phyloP scores from a whole-genome alignment of 169 alveolate genomes.

The Cryptosporidium ubiquitum region DNA sequence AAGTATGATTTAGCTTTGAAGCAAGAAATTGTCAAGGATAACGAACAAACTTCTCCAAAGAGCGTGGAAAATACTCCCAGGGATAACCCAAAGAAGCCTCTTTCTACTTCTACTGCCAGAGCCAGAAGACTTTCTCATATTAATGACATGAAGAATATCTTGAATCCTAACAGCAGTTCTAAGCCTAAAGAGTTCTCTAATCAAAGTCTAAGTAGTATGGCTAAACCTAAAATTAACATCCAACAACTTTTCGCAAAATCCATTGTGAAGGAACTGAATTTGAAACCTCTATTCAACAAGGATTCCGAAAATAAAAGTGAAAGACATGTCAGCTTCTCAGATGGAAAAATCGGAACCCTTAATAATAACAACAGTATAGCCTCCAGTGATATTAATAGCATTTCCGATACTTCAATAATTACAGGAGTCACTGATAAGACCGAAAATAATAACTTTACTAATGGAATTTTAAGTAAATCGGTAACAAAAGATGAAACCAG shows the following conservation, averaged over 20 bases:
- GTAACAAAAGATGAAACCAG: background rate
- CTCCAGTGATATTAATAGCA: background rate
- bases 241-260: conserved; percentile 48
- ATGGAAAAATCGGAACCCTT: background rate
- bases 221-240: background rate
- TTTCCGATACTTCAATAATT: background rate
- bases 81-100: background rate
- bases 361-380: background rate
- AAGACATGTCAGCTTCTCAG: background rate
- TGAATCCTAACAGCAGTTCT: background rate
- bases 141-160: background rate
- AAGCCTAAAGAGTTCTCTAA: background rate
- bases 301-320: background rate
- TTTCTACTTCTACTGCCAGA: background rate
- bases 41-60: conserved; percentile 31
- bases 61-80: conserved; percentile 15
- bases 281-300: conserved; percentile 53
- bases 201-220: background rate
- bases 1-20: conserved; percentile 21
- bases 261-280: conserved; percentile 33
- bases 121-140: conserved; percentile 23
- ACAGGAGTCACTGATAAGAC: too few relatives aligned
- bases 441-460: background rate
- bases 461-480: too few relatives aligned
- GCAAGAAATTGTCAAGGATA: conserved; percentile 12